A percentile compares a stretch with the other conserved stretches of the same genome.
phyloP scores from a whole-genome alignment of 1,139 yeast genomes.

The Blastobotrys apis region DNA sequence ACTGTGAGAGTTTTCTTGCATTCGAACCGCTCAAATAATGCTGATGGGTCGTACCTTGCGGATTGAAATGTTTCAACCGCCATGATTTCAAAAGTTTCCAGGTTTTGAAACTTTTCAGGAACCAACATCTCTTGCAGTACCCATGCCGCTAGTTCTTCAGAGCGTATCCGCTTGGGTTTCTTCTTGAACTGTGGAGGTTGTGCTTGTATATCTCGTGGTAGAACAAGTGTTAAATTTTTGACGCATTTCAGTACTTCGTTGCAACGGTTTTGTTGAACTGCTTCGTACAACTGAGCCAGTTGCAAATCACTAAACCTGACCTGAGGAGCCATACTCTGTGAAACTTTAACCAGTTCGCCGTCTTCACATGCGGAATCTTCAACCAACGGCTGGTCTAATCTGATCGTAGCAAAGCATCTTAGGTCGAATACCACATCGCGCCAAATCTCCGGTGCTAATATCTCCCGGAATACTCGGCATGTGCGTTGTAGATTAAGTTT shows the following conservation, averaged over 20 bases:
- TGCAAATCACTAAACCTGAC: constrained; percentile 7
- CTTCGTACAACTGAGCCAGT: constrained; percentile 3
- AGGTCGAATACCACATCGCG: constrained; percentile 8
- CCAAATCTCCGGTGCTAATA: constrained; percentile 10
- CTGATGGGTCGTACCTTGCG: neutral
- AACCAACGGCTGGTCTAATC: constrained; percentile 6
- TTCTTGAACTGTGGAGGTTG: neutral
- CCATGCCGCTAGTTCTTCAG: constrained; percentile 5
- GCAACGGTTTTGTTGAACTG: neutral
- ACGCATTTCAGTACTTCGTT: neutral
- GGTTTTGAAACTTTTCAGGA: neutral
- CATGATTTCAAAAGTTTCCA: constrained; percentile 6
- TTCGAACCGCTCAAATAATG: constrained; percentile 2
- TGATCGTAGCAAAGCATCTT: constrained; percentile 2
- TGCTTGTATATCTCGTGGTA: constrained; percentile 7
- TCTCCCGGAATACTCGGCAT: constrained; percentile 6
- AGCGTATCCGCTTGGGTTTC: constrained; percentile 1
- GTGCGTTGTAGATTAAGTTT: constrained; percentile 8
- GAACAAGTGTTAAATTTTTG: constrained; percentile 2
- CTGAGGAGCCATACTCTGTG: constrained; percentile 1
- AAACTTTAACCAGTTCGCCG: constrained; percentile 1
- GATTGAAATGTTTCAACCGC: constrained; percentile 6
- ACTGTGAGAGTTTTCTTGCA: neutral
- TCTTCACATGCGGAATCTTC: neutral
- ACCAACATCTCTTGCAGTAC: neutral